A percentile compares a stretch with the other conserved stretches of the same genome.
Evolutionary conservation across 2,329 filamentous ascomycete species (phyloP).

Genomic region (Thielaviopsis punctulata): DNA sequence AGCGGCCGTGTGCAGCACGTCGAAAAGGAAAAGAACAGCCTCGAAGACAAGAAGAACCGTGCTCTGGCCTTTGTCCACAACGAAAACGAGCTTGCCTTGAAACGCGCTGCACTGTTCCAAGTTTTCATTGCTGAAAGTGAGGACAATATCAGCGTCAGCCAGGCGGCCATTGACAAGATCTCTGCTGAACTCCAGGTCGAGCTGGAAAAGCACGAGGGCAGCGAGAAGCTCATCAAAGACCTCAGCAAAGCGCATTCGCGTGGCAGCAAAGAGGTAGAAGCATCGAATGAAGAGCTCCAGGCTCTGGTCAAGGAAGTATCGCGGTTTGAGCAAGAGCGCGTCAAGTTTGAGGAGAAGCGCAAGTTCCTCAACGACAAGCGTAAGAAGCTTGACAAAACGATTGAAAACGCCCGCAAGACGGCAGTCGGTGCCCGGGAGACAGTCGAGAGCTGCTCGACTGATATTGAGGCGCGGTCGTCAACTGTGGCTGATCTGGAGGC

Average conservation of each 20-base stretch:
- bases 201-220: slow-evolving; percentile 79
- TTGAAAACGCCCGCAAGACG: slow-evolving; percentile 58
- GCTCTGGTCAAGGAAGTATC: slow-evolving; percentile 69
- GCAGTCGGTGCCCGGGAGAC: slow-evolving; percentile 59
- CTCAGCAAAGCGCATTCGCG: slow-evolving; percentile 72
- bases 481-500: slow-evolving; percentile 63
- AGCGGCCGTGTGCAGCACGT: slow-evolving; percentile 90
- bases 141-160: slow-evolving; percentile 74
- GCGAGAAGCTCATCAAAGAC: slow-evolving; percentile 75
- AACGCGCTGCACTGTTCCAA: slow-evolving; percentile 85
- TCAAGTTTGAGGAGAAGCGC: slow-evolving; percentile 95
- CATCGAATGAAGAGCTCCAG: slow-evolving; percentile 67
- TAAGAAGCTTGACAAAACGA: slow-evolving; percentile 85
- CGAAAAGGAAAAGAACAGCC: slow-evolving; percentile 82
- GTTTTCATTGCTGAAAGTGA: slow-evolving; percentile 76
- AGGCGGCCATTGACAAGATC: slow-evolving; percentile 82
- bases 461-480: slow-evolving; percentile 59
- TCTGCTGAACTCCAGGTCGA: slow-evolving; percentile 74
- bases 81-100: slow-evolving; percentile 80
- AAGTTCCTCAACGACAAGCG: slow-evolving; percentile 85
- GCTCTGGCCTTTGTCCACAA: slow-evolving; percentile 77
- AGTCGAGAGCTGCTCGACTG: slow-evolving; percentile 58
- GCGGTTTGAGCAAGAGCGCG: slow-evolving; percentile 86
- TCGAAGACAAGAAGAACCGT: slow-evolving; percentile 95
- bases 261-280: slow-evolving; percentile 68